These are phyloP conservation scores for Salix arbutifolia DNA, from an alignment of 345 rosid species.

Conservation along the genomic window DNA sequence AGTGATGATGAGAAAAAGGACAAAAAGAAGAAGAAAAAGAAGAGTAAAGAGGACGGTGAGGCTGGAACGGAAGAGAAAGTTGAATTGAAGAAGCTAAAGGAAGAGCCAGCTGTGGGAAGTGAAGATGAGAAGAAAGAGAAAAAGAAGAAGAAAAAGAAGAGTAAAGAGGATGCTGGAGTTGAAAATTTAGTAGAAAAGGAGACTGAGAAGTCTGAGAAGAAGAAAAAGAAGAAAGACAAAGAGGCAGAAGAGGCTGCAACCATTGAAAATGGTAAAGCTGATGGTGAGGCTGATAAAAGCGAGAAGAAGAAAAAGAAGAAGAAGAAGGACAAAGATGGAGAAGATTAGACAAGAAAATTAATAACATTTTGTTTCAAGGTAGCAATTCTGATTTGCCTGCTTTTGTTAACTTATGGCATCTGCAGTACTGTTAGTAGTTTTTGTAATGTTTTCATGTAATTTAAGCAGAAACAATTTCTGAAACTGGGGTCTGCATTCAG, in stretches of 20 bases:
- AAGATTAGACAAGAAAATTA: conserved; percentile 42
- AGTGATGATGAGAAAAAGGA: conserved; percentile 22
- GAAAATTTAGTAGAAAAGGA: conserved; percentile 27
- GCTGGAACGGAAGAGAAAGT: conserved; percentile 18
- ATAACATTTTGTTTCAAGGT: background rate
- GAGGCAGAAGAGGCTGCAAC: conserved; percentile 38
- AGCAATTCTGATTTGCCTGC: background rate
- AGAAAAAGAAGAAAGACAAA: conserved; percentile 69
- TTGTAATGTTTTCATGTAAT: background rate
- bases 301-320: conserved; percentile 68
- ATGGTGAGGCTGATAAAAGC: conserved; percentile 42
- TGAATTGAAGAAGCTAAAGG: conserved; percentile 4
- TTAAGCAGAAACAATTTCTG: background rate
- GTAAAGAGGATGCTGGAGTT: conserved; percentile 37
- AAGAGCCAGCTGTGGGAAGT: conserved; percentile 23
- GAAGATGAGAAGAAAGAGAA: conserved; percentile 48
- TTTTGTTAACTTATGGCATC: background rate
- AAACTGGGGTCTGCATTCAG: background rate
- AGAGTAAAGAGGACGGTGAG: conserved; percentile 35
- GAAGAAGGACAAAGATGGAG: conserved; percentile 57
- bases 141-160: conserved; percentile 49
- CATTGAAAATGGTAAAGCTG: conserved; percentile 36
- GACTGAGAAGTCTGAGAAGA: conserved; percentile 48
- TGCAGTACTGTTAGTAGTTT: background rate
- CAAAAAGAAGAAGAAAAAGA: conserved; percentile 51